A percentile compares a stretch with the other conserved stretches of the same genome.
These are phyloP conservation scores for Strobilomyces dryophilus DNA, from an alignment of 768 basidiomycete genomes.

Conservation along the genomic window DNA sequence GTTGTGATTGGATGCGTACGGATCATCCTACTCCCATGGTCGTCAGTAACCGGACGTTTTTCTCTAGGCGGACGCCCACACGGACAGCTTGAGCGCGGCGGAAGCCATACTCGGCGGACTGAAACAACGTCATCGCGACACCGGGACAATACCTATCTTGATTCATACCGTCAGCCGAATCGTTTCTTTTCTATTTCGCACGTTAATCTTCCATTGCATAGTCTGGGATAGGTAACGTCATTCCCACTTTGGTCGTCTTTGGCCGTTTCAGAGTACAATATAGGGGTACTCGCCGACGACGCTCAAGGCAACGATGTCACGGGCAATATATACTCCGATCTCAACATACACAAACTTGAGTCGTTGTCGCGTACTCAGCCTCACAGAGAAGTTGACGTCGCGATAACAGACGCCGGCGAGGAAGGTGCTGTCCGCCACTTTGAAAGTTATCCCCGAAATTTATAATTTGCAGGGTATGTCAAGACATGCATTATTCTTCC, in stretches of 20 bases:
- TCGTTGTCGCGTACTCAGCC: slow-evolving; percentile 40
- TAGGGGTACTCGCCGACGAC: slow-evolving; percentile 20
- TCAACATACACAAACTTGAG: slow-evolving; percentile 43
- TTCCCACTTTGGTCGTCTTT: background rate
- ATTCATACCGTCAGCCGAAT: slow-evolving; percentile 54
- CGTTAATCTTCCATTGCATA: slow-evolving; percentile 20
- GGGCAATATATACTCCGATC: slow-evolving; percentile 44
- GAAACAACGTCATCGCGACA: slow-evolving; percentile 39
- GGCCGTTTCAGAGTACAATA: background rate
- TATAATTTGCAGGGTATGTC: slow-evolving; percentile 42
- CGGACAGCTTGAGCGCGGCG: slow-evolving; percentile 41
- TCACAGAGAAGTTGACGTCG: slow-evolving; percentile 49
- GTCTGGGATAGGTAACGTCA: slow-evolving; percentile 45
- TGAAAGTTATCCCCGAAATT: background rate
- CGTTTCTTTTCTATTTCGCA: background rate
- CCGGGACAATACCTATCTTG: slow-evolving; percentile 40
- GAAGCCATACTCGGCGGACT: slow-evolving; percentile 46
- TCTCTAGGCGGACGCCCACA: slow-evolving; percentile 39
- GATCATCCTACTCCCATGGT: background rate
- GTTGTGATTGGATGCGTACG: slow-evolving; percentile 38
- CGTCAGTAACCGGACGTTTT: background rate
- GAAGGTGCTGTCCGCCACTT: slow-evolving; percentile 32
- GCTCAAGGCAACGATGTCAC: slow-evolving; percentile 39
- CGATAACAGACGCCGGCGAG: slow-evolving; percentile 43
- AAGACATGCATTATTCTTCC: slow-evolving; percentile 50